These are phyloP conservation scores for Talinum fruticosum DNA, from an alignment of 148 eudicot genomes.

Conservation along the genomic window DNA sequence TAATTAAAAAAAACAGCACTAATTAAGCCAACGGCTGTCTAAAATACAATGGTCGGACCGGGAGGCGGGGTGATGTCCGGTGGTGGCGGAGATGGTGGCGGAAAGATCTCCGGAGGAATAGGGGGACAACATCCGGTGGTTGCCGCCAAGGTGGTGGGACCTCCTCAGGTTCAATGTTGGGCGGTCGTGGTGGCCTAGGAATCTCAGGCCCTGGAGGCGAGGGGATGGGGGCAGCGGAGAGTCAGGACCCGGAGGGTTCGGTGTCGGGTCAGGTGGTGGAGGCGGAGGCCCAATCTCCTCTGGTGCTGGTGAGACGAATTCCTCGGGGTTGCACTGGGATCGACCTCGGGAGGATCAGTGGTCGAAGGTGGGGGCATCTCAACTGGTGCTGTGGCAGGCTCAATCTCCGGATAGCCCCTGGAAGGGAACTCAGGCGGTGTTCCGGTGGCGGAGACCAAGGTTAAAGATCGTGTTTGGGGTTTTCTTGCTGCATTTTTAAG, in stretches of 20 bases:
- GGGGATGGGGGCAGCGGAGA: conserved; percentile 21
- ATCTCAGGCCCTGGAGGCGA: conserved; percentile 20
- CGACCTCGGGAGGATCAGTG: not conserved
- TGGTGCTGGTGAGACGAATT: not conserved
- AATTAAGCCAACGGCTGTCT: too few species aligned
- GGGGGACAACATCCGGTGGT: conserved; percentile 28
- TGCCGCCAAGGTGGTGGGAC: conserved; percentile 14
- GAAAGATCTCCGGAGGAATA: conserved; percentile 13
- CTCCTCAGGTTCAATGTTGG: conserved; percentile 19
- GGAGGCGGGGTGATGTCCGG: conserved; percentile 23
- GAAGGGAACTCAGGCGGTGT: not conserved
- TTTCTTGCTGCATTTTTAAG: not conserved
- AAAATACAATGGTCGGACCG: conserved; percentile 18
- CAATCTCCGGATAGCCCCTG: not conserved
- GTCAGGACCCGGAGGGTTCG: conserved; percentile 21
- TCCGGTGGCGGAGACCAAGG: not conserved
- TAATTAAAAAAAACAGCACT: too few species aligned
- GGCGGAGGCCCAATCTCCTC: conserved; percentile 9
- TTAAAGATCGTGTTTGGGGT: not conserved
- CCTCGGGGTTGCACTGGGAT: not conserved
- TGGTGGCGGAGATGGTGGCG: conserved; percentile 20
- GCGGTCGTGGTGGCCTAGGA: not conserved
- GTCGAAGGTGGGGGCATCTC: not conserved
- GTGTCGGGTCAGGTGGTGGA: conserved; percentile 12
- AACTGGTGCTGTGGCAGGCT: not conserved